Evolutionary conservation across 129 eudicot genomes (phyloP), one percentile per base, ranked within the genome.

Genomic region (Escallonia rubra): DNA sequence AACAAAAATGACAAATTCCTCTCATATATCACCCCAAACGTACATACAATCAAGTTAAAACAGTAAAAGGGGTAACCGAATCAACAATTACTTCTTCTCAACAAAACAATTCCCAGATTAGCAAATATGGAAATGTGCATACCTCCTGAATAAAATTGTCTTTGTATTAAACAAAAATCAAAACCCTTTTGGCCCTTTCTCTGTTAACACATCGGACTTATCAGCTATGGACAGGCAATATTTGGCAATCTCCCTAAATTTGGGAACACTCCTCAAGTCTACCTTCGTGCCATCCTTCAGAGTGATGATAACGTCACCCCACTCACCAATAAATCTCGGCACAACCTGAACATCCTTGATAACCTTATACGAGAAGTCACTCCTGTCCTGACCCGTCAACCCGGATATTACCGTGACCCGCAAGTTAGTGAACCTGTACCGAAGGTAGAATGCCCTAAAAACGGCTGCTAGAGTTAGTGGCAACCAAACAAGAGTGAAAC

Each of bases 221-320:
- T 84, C 83, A 74, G 85, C 88, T 95, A 89, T 82, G n/a, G 90
- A 67, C 5, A 85, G 78, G 68, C 96, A 89, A 39, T 93, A 93
- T 67, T 82, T 86, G 0, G 99, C 96, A 77, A 93, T 93, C 57
- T 89, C 96, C 69, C 99, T 84, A 72, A 93, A 93, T 71, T 74
- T 84, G 44, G 98, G 98, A 63, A 93, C 96, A 82, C 98, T 93
- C 74, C 98, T 93, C 75, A 93, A 69, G 74, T 93, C 98, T 66
- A 93, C 95, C 69, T 82, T 86, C 4, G 95, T 93, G 5, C 98
- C 98, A 84, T 93, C 98, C 58, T 74, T 82, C 64, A 93, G 66
- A 4, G 96, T 93, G 39, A 93, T 93, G 73, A 93, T 78, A 57
- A 93, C 85, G 51, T 93, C 99, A 62, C 99, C 99, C 99, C 99